Percentiles rank a stretch among this genome's conserved stretches.
phyloP scores from a whole-genome alignment of 139 green algal species.

The Zygnema cylindricum region DNA sequence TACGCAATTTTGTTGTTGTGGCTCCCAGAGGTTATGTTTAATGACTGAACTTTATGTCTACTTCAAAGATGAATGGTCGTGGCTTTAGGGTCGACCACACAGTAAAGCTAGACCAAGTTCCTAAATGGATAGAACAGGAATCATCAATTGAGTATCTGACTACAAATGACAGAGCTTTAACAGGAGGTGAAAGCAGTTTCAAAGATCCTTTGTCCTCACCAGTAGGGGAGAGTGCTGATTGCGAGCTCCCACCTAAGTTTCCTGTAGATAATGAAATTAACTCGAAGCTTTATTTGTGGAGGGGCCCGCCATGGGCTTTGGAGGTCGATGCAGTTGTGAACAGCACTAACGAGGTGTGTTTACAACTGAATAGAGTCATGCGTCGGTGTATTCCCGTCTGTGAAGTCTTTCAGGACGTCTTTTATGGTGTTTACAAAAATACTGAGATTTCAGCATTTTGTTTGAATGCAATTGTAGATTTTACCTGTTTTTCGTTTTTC shows the following conservation, averaged over 20 bases:
- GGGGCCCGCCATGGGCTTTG: conserved; percentile 43
- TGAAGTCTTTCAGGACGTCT: too few species aligned
- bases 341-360: conserved; percentile 54
- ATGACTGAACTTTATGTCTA: not conserved
- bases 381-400: not conserved
- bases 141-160: not conserved
- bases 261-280: conserved; percentile 53
- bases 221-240: conserved; percentile 25
- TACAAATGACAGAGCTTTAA: not conserved
- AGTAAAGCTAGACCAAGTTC: conserved; percentile 57
- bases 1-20: too few species aligned
- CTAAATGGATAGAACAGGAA: conserved; percentile 9
- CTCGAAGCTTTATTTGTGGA: conserved; percentile 51
- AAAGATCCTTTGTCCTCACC: not conserved
- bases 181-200: conserved; percentile 1
- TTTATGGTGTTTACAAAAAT: too few species aligned
- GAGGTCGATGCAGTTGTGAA: conserved; percentile 62
- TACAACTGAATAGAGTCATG: too few species aligned
- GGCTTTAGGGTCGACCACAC: not conserved
- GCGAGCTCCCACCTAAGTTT: conserved; percentile 27
- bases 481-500: too few species aligned
- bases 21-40: too few species aligned
- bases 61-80: not conserved
- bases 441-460: too few species aligned
- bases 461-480: too few species aligned